Base-by-base conservation (phyloP, 352 stramenopile species). In the Pythium rishiriense region DNA sequence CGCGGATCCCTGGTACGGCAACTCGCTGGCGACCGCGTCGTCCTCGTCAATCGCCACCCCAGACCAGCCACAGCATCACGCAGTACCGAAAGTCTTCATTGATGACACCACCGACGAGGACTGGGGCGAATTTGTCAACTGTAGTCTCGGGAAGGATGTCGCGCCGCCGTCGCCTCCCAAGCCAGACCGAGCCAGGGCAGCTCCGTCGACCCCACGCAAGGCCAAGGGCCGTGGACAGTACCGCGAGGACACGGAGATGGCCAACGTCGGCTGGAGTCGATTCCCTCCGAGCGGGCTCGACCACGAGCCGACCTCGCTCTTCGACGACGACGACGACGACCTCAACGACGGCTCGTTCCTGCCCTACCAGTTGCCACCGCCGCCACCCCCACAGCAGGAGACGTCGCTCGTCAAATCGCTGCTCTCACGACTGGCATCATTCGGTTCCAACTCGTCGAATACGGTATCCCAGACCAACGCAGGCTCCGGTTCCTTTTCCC, bases 91-190 rank as follows among this genome's bases (percentile, higher is more conserved):
- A 37, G 72, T 85, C 5, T 77, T 82, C 57, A 50, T 70, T 66
- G 37, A 65, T 4, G 56, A 71, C 49, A 63, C 25, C 7, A 7
- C 51, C 15, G 62, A 74, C 11, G 79, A 86, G 43, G 81, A 86
- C 33, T 90, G 81, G 79, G 72, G 81, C 10, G 79, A 90, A 3
- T 90, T 90, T 29, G 65, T 85, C 28, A 83, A 75, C 33, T 82
- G 71, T 31, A 41, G 45, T 56, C 14, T 24, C 22, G n/a, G n/a
- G n/a, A 24, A 28, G 9, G 7, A 15, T 15, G 28, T 14, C 29
- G 6, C 19, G 21, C 35, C 28, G 25, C 19, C 41, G 26, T 21
- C 19, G 9, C 46, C 48, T 8, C 33, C 19, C 26, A 21, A 47
- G 12, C 17, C 33, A 45, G 49, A 67, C 58, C n/a, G 68, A 66